Base-by-base conservation (phyloP, 2,329 filamentous ascomycete genomes). In the Thielaviopsis musarum region DNA sequence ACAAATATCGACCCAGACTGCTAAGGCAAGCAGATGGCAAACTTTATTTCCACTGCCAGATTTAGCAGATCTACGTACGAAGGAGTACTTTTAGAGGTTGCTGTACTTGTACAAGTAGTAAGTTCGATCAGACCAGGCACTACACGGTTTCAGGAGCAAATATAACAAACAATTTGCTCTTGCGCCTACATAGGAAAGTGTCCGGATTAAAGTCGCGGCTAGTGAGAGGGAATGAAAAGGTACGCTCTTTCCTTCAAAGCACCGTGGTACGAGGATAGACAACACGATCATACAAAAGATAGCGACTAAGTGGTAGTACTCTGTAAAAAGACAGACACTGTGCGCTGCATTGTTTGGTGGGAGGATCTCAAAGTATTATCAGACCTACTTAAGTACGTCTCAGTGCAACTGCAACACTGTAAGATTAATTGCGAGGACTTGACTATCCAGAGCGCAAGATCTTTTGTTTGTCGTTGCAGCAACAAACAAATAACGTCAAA, bases 351-450 rank as follows among this genome's bases (percentile, higher is more conserved):
- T 45, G 38, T 45, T 45, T 45, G 38, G 38, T 45, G 38, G 52
- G 52, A 28, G 52, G 21, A 54, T 54, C 24, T 53, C 6, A 24
- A 53, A 13, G 21, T 24, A 53, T 24, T 53, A 26, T 6, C 38
- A 45, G 38, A 13, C 15, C 10, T n/a, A 5, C n/a, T n/a, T n/a
- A n/a, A n/a, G n/a, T n/a, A n/a, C 13, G 38, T 45, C 38, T 45
- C 38, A 45, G 13, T 24, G 51, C 21, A 24, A 53, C 30, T 54
- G 52, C 52, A 30, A 54, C 52, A 26, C 30, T 54, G 24, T 54
- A 34, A 54, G 52, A 54, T 54, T n/a, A n/a, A n/a, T n/a, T 54
- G 52, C 24, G 34, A 54, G 52, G 52, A 54, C 22, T 34, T 54
- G 17, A 9, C 52, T 19, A 10, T 26, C 24, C 24, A 54, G 52